phyloP scores from a whole-genome alignment of 352 stramenopile species.

The Globisporangium uncinulatum region DNA sequence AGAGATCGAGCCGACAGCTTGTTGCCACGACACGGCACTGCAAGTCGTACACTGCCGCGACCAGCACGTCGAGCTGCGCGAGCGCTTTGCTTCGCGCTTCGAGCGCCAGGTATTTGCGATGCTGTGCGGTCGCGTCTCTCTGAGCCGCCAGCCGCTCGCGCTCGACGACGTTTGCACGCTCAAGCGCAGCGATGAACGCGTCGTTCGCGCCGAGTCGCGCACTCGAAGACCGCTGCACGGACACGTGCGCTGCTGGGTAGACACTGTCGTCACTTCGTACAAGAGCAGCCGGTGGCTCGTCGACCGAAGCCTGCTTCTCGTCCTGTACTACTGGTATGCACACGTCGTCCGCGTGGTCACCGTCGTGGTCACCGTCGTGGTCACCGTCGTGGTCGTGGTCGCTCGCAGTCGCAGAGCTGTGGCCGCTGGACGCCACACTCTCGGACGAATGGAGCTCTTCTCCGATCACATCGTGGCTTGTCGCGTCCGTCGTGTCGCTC shows the following conservation, averaged over 20 bases:
- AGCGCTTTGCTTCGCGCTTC: constrained; percentile 16
- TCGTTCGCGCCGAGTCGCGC: constrained; percentile 27
- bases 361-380: neutral
- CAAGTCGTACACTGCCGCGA: constrained; percentile 22
- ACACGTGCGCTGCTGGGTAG: neutral
- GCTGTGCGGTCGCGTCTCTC: constrained; percentile 18
- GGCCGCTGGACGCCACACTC: neutral
- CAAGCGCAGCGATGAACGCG: constrained; percentile 26
- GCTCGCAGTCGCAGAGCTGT: neutral
- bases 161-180: constrained; percentile 20
- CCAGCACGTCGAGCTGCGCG: constrained; percentile 21
- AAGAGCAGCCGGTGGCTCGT: no score
- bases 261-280: neutral
- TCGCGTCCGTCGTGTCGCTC: neutral
- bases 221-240: neutral
- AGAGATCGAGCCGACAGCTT: constrained; percentile 13
- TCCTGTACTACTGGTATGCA: neutral
- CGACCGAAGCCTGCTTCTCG: neutral
- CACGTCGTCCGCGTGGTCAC: neutral
- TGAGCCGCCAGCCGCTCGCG: constrained; percentile 14
- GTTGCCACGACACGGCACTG: constrained; percentile 28
- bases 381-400: neutral
- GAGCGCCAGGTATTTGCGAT: constrained; percentile 19
- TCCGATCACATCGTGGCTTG: neutral
- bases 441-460: neutral